Percentiles rank a stretch among this genome's conserved stretches.
Evolutionary conservation across 495 filamentous ascomycete genomes (phyloP).

Genomic region (Niebla homalea): DNA sequence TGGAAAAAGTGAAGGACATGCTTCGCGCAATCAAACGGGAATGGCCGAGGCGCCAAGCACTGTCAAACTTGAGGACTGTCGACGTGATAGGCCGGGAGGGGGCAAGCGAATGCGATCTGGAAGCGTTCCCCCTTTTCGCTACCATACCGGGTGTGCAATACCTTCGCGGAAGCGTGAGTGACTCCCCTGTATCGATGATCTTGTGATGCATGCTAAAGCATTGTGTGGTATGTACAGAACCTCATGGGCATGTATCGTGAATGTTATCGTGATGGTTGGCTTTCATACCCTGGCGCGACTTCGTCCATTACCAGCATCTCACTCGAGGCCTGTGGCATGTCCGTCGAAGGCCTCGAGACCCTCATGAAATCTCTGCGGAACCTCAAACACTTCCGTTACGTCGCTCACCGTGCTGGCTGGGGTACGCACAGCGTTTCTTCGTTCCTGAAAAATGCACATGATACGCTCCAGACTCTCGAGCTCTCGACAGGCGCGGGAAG

Average conservation of each 20-base stretch:
- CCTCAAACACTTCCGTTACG: slow-evolving; percentile 9
- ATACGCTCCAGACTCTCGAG: slow-evolving; percentile 8
- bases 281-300: slow-evolving; percentile 13
- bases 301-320: slow-evolving; percentile 10
- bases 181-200: neutral
- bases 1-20: slow-evolving; percentile 15
- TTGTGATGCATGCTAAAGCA: neutral
- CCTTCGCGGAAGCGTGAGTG: slow-evolving; percentile 8
- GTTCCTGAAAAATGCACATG: slow-evolving; percentile 8
- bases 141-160: slow-evolving; percentile 9
- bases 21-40: slow-evolving; percentile 7
- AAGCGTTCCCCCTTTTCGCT: slow-evolving; percentile 13
- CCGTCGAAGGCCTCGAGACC: slow-evolving; percentile 14
- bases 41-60: neutral
- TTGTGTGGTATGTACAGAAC: neutral
- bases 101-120: slow-evolving; percentile 7
- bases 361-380: slow-evolving; percentile 7
- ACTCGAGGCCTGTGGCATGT: slow-evolving; percentile 14
- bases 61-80: slow-evolving; percentile 8
- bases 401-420: slow-evolving; percentile 13
- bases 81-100: slow-evolving; percentile 7
- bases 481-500: slow-evolving; percentile 10
- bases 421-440: slow-evolving; percentile 7
- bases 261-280: slow-evolving; percentile 16
- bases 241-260: slow-evolving; percentile 13